phyloP scores from a whole-genome alignment of 805 yeast species.

The Saccharomycopsis microspora region DNA sequence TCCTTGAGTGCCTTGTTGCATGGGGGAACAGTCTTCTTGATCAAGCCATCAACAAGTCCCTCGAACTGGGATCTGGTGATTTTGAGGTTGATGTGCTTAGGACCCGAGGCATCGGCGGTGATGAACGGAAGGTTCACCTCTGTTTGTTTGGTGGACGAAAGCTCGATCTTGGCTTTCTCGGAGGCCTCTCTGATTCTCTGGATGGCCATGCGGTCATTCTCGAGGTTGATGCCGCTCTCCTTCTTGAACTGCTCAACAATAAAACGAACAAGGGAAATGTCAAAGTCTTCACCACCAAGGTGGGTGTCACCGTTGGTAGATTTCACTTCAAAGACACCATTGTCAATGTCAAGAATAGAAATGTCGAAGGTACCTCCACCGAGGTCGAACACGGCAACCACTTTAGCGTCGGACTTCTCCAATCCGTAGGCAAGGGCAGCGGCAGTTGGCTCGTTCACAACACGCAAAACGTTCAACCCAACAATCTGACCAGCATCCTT shows the following conservation, averaged over 20 bases:
- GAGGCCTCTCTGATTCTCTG: constrained; percentile 84
- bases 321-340: constrained; percentile 96
- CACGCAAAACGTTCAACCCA: constrained; percentile 83
- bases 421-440: constrained; percentile 94
- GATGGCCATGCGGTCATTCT: constrained; percentile 60
- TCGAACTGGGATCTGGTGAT: constrained; percentile 59
- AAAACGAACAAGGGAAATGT: constrained; percentile 76
- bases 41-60: constrained; percentile 52
- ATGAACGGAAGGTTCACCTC: constrained; percentile 76
- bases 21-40: constrained; percentile 65
- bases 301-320: constrained; percentile 96
- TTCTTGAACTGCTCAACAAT: constrained; percentile 70
- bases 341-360: constrained; percentile 91
- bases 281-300: constrained; percentile 89
- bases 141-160: constrained; percentile 62
- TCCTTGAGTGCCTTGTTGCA: constrained; percentile 76
- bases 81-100: constrained; percentile 66
- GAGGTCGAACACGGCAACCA: constrained; percentile 91
- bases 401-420: constrained; percentile 66
- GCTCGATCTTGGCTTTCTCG: constrained; percentile 82
- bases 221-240: constrained; percentile 57
- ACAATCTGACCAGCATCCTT: constrained; percentile 97
- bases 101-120: constrained; percentile 78
- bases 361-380: constrained; percentile 99
- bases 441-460: constrained; percentile 85